phyloP scores from a whole-genome alignment of 352 stramenopile genomes.

The Phytophthora tubulina region DNA sequence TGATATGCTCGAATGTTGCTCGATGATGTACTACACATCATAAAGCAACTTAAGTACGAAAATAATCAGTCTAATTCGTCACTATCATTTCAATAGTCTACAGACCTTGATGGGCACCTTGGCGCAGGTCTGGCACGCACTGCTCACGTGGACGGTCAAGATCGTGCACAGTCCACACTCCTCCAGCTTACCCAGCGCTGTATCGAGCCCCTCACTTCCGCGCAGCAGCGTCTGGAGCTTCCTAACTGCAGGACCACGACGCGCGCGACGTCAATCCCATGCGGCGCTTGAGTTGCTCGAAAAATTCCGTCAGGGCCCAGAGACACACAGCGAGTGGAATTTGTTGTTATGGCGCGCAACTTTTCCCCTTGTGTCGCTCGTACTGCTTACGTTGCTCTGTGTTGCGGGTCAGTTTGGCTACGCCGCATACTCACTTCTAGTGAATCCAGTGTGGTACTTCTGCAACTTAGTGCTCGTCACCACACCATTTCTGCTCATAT shows the following conservation, averaged over 20 bases:
- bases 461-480: slow-evolving; percentile 76
- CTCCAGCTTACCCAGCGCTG: slow-evolving; percentile 25
- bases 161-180: slow-evolving; percentile 23
- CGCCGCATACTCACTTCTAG: slow-evolving; percentile 71
- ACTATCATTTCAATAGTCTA: slow-evolving; percentile 2
- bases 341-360: slow-evolving; percentile 83
- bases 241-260: slow-evolving; percentile 24
- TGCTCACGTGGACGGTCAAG: slow-evolving; percentile 29
- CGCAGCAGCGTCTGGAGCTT: slow-evolving; percentile 25
- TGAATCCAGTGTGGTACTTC: slow-evolving; percentile 83
- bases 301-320: slow-evolving; percentile 74
- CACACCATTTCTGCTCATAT: slow-evolving; percentile 82
- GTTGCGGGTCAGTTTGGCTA: slow-evolving; percentile 74
- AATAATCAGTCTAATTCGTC: slow-evolving; percentile 1
- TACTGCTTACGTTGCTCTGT: slow-evolving; percentile 74
- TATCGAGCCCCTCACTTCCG: slow-evolving; percentile 10
- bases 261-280: slow-evolving; percentile 43
- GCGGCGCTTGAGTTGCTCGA: slow-evolving; percentile 72
- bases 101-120: slow-evolving; percentile 8
- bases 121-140: slow-evolving; percentile 41
- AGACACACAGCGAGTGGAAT: slow-evolving; percentile 87
- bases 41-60: slow-evolving; percentile 1
- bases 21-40: background rate
- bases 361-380: slow-evolving; percentile 83
- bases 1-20: slow-evolving; percentile 14